Percentiles rank a stretch among this genome's conserved stretches.
phyloP scores from a whole-genome alignment of 169 alveolate genomes.

The Plasmodium fragile region DNA sequence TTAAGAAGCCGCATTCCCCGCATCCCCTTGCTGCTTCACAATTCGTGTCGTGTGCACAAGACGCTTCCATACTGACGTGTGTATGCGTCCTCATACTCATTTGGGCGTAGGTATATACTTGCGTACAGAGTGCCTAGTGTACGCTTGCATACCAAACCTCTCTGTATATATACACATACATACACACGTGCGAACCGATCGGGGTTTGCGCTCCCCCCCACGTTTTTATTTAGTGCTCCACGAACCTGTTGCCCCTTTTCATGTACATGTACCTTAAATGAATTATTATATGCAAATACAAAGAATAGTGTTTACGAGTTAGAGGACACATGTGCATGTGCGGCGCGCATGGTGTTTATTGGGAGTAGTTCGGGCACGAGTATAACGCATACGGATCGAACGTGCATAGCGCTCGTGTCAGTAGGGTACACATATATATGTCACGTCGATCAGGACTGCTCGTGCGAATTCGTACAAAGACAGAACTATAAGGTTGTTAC shows the following conservation, averaged over 20 bases:
- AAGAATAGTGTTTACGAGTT: neutral
- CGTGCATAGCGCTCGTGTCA: neutral
- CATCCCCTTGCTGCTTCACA: neutral
- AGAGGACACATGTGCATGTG: constrained; percentile 7
- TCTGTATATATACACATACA: neutral
- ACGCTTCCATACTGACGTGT: neutral
- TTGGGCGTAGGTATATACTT: neutral
- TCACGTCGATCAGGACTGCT: neutral
- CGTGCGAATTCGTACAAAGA: neutral
- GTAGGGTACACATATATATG: neutral
- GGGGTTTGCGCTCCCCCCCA: neutral
- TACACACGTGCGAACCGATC: neutral
- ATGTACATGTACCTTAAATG: constrained; percentile 7
- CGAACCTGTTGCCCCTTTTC: neutral
- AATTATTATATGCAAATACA: neutral
- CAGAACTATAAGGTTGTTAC: neutral
- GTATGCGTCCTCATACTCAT: neutral
- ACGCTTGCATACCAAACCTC: neutral
- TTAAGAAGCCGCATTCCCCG: constrained; percentile 16
- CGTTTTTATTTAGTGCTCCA: neutral
- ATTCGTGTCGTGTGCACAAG: neutral
- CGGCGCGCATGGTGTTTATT: neutral
- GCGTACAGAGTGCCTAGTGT: neutral
- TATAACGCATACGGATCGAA: neutral
- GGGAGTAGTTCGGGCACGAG: neutral